These are phyloP conservation scores for Vachellia collinsii DNA, from an alignment of 306 rosid genomes.

Conservation along the genomic window DNA sequence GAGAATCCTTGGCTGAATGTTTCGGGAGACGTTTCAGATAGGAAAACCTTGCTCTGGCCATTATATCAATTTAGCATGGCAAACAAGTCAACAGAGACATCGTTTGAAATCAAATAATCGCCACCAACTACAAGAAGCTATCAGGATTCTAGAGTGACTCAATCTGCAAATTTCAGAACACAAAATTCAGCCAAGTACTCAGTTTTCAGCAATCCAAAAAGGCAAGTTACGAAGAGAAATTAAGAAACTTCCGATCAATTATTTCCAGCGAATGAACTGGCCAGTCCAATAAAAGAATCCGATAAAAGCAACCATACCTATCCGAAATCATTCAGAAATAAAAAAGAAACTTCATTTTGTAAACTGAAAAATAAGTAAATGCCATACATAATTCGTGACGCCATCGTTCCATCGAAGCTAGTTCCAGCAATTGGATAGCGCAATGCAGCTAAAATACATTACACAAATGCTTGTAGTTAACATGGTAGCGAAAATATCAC, in stretches of 20 bases:
- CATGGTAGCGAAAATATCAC: not conserved
- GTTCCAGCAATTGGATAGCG: not conserved
- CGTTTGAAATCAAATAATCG: not conserved
- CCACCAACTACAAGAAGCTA: slow-evolving; percentile 8
- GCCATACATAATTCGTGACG: not conserved
- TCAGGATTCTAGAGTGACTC: slow-evolving; percentile 9
- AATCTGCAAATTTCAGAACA: slow-evolving; percentile 50
- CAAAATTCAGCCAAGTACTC: slow-evolving; percentile 5
- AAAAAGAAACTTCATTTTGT: slow-evolving; percentile 23
- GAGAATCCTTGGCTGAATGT: slow-evolving; percentile 42
- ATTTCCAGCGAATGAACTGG: not conserved
- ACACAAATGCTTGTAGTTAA: not conserved
- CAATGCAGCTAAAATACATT: not conserved
- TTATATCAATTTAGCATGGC: slow-evolving; percentile 37
- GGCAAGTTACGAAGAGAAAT: slow-evolving; percentile 22
- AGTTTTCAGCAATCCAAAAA: slow-evolving; percentile 19
- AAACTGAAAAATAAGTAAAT: slow-evolving; percentile 24
- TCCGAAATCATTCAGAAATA: slow-evolving; percentile 1
- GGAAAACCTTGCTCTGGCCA: slow-evolving; percentile 60
- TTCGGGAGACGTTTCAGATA: slow-evolving; percentile 42
- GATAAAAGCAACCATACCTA: not conserved
- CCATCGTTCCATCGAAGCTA: not conserved
- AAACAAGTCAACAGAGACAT: slow-evolving; percentile 28
- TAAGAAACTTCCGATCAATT: slow-evolving; percentile 15
- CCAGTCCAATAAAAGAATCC: not conserved